Conservation (phyloP, 179 eudicot genomes). For the Beta lomatogona region DNA sequence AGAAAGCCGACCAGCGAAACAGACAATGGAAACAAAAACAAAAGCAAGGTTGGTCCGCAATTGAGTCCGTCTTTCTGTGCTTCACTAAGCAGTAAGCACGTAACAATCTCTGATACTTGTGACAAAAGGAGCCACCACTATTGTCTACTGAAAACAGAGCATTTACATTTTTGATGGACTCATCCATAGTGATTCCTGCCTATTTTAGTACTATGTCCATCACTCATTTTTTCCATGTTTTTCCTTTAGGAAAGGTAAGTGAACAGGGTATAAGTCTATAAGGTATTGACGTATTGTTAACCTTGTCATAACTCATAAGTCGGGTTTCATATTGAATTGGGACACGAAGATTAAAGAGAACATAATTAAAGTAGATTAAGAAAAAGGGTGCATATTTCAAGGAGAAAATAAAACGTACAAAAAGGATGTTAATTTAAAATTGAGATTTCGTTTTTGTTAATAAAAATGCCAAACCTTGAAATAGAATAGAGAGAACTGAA, state of each 20-base stretch:
- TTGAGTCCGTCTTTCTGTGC: not conserved
- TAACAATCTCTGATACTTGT: not conserved
- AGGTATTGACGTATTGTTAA: too few relatives aligned
- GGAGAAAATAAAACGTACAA: too few relatives aligned
- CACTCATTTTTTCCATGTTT: not conserved
- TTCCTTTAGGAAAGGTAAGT: not conserved
- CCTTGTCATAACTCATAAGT: too few relatives aligned
- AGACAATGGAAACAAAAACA: slow-evolving; percentile 11
- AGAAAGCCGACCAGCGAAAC: too few relatives aligned
- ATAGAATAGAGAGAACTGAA: too few relatives aligned
- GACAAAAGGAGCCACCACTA: slow-evolving; percentile 10
- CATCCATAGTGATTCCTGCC: not conserved
- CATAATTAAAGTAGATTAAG: too few relatives aligned
- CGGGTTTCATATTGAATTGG: too few relatives aligned
- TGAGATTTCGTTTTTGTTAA: too few relatives aligned
- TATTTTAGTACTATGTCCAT: slow-evolving; percentile 15
- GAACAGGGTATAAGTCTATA: not conserved
- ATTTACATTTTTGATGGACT: slow-evolving; percentile 17
- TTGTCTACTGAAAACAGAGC: slow-evolving; percentile 28
- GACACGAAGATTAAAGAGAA: too few relatives aligned
- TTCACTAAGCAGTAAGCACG: slow-evolving; percentile 19
- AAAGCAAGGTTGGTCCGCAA: slow-evolving; percentile 19
- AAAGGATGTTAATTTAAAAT: too few relatives aligned
- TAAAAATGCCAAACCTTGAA: too few relatives aligned
- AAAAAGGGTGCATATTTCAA: too few relatives aligned